Base-by-base conservation (phyloP, 2,329 filamentous ascomycete genomes). In the Diplocarpon rosae region DNA sequence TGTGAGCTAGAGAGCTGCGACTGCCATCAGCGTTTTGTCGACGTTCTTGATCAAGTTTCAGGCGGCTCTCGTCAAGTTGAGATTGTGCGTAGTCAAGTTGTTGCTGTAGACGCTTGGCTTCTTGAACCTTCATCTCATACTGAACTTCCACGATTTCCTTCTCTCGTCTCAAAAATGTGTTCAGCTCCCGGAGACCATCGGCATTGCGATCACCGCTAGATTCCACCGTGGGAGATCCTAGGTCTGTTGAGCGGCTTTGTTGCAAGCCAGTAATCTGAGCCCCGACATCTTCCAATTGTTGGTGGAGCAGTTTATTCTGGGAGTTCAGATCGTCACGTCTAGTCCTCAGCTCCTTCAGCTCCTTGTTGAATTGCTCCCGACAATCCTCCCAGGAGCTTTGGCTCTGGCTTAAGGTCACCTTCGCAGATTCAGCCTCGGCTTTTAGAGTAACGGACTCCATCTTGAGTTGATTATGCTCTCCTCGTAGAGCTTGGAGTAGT, bases 101-200 rank as follows among this genome's bases (percentile, higher is more conserved):
- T 57, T 95, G 87, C 58, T 90, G 85, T 34, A 95, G 66, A 43
- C 92, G 80, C 65, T 93, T 94, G 43, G 79, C 74, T 65, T 98
- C 92, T 56, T 94, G 86, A 0, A 80, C 73, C 57, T 90, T 89
- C 36, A 96, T 72, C 55, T 95, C 89, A 57, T 88, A 85, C 59
- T 96, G 90, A n/a, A 95, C 86, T 56, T 98, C 90, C 8, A 95
- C 75, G 53, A 98, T 96, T 62, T 96, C 92, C 69, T 96, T 98
- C 66, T 98, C 93, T 34, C 87, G 83, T 37, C 90, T 83, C 49
- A 98, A 70, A 63, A 92, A 98, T 50, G 78, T 83, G 65, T 94
- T 93, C 45, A 98, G 77, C 58, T 96, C 90, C 50, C 92, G 84
- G 9, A 95, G 75, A 42, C 85, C 85, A 53, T 87, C 85, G 9